A percentile compares a stretch with the other conserved stretches of the same genome.
Evolutionary conservation across 2,329 filamentous ascomycete genomes (phyloP).

Genomic region (Venturia aucupariae): DNA sequence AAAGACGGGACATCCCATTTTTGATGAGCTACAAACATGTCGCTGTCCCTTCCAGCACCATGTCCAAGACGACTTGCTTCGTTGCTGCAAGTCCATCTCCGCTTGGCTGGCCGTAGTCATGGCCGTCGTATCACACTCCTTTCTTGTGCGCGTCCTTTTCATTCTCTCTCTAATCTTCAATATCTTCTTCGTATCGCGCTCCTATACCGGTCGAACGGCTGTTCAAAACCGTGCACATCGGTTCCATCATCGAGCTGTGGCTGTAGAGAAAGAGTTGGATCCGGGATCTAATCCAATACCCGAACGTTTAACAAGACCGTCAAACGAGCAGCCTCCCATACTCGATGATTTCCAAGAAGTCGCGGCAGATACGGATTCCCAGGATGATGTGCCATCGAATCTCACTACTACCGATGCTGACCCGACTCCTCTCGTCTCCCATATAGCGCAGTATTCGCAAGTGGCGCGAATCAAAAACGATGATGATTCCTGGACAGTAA

Average conservation of each 20-base stretch:
- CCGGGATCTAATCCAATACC: background rate
- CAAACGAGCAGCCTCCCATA: background rate
- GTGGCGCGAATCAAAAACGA: background rate
- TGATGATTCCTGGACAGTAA: background rate
- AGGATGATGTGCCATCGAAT: background rate
- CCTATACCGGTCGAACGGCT: background rate
- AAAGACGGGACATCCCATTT: background rate
- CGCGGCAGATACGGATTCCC: too few species aligned
- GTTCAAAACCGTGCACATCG: background rate
- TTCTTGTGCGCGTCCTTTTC: background rate
- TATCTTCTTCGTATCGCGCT: background rate
- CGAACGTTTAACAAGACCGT: background rate
- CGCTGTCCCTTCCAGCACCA: background rate
- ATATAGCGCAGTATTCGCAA: background rate
- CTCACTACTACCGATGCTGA: background rate
- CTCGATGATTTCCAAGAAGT: background rate
- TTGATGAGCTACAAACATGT: background rate
- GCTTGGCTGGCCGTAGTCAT: background rate
- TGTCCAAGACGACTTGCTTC: background rate
- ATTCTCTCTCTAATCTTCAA: background rate
- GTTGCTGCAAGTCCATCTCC: background rate
- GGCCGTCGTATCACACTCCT: background rate
- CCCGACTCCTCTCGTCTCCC: background rate
- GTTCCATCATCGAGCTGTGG: conserved; percentile 7
- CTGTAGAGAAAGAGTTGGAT: background rate